phyloP scores from a whole-genome alignment of 2,329 filamentous ascomycete species.

The Ophiostoma angusticollis region DNA sequence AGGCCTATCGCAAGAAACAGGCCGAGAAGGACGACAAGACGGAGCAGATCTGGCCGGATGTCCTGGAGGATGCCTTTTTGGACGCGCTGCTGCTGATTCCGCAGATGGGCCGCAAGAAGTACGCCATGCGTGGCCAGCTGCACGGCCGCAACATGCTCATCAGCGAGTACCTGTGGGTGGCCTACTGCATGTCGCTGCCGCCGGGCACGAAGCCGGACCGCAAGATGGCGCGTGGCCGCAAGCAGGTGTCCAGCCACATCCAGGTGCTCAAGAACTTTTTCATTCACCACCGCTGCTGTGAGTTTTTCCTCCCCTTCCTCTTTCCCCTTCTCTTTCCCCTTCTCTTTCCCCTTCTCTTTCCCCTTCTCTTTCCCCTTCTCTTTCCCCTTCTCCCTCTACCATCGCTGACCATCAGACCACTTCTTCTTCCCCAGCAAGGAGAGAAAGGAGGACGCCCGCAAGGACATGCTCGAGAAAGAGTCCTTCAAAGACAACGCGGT shows the following conservation, averaged over 20 bases:
- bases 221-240: slow-evolving; percentile 35
- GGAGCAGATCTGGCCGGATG: slow-evolving; percentile 48
- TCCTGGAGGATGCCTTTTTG: slow-evolving; percentile 53
- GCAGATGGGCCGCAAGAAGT: slow-evolving; percentile 53
- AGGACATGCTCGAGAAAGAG: slow-evolving; percentile 27
- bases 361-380: too few species aligned
- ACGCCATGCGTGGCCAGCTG: slow-evolving; percentile 48
- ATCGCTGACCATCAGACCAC: slow-evolving; percentile 32
- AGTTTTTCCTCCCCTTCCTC: slow-evolving; percentile 22
- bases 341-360: too few species aligned
- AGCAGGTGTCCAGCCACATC: slow-evolving; percentile 59
- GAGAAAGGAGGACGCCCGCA: slow-evolving; percentile 37
- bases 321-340: slow-evolving; percentile 8
- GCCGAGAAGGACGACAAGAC: slow-evolving; percentile 50
- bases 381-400: too few species aligned
- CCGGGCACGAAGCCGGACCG: slow-evolving; percentile 33
- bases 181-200: slow-evolving; percentile 32
- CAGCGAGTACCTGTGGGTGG: slow-evolving; percentile 52
- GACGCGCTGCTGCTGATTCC: slow-evolving; percentile 55
- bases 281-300: slow-evolving; percentile 48
- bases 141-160: slow-evolving; percentile 60
- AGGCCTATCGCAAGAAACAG: slow-evolving; percentile 53
- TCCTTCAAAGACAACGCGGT: slow-evolving; percentile 54
- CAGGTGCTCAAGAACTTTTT: slow-evolving; percentile 59
- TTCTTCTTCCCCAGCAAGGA: slow-evolving; percentile 45